Evolutionary conservation across 805 yeast genomes (phyloP).

Genomic region (Osmozyma mogii): DNA sequence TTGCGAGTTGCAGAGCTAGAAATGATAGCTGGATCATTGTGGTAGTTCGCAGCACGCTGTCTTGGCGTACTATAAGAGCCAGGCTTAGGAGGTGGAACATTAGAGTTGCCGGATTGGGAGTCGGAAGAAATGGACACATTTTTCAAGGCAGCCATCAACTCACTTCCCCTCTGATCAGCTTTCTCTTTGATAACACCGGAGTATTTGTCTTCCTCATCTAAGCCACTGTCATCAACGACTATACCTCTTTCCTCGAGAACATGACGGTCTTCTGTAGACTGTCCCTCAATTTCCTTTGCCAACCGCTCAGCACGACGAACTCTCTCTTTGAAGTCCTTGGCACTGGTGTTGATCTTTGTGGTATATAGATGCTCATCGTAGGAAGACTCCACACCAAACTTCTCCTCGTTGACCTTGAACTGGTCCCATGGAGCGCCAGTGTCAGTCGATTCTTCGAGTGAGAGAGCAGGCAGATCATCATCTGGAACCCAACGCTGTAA

Average conservation of each 20-base stretch:
- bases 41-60: slow-evolving; percentile 43
- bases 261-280: slow-evolving; percentile 61
- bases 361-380: slow-evolving; percentile 85
- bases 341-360: slow-evolving; percentile 58
- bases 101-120: slow-evolving; percentile 3
- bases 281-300: slow-evolving; percentile 77
- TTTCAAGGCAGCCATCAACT: slow-evolving; percentile 40
- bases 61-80: slow-evolving; percentile 50
- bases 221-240: slow-evolving; percentile 67
- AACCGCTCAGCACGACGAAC: slow-evolving; percentile 64
- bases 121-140: slow-evolving; percentile 19
- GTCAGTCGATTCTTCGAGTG: slow-evolving; percentile 29
- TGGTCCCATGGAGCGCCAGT: slow-evolving; percentile 70
- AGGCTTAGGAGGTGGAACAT: slow-evolving; percentile 8
- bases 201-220: slow-evolving; percentile 94
- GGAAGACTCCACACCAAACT: slow-evolving; percentile 81
- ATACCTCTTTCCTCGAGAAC: slow-evolving; percentile 88
- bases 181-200: slow-evolving; percentile 53
- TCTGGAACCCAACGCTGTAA: slow-evolving; percentile 84
- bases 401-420: slow-evolving; percentile 80
- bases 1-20: slow-evolving; percentile 39
- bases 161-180: slow-evolving; percentile 50
- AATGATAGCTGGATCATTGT: slow-evolving; percentile 62
- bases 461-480: slow-evolving; percentile 27
- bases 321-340: slow-evolving; percentile 65